Conservation (phyloP, 139 green algal genomes). For the Chlamydomonas schloesseri region DNA sequence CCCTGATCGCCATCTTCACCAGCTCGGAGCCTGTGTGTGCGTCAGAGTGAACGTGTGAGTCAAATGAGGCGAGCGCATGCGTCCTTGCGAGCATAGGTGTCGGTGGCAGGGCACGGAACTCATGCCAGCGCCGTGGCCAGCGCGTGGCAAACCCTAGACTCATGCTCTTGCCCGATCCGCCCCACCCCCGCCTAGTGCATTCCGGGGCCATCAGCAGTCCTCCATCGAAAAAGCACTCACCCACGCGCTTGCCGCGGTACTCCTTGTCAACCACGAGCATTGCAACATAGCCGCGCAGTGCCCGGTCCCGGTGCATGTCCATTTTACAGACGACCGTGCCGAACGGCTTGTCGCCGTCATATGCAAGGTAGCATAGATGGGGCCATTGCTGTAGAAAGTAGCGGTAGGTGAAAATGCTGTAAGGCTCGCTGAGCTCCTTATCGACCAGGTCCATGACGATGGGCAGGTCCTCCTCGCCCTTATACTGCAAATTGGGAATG, state of each 20-base stretch:
- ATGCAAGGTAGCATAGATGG: slow-evolving; percentile 90
- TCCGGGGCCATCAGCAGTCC: too few species aligned
- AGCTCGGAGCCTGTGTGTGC: slow-evolving; percentile 82
- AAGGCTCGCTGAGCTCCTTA: slow-evolving; percentile 96
- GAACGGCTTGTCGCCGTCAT: slow-evolving; percentile 72
- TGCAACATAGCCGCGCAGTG: slow-evolving; percentile 93
- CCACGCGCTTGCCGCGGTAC: slow-evolving; percentile 86
- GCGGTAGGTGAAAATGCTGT: slow-evolving; percentile 99
- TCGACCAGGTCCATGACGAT: slow-evolving; percentile 95
- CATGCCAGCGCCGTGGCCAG: too few species aligned
- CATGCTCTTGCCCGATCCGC: too few species aligned
- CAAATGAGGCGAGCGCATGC: neutral
- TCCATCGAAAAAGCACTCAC: too few species aligned
- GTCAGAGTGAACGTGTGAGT: neutral
- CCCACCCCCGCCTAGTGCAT: too few species aligned
- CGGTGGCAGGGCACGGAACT: too few species aligned
- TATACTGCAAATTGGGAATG: slow-evolving; percentile 70
- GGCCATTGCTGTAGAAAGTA: slow-evolving; percentile 96
- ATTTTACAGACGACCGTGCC: slow-evolving; percentile 95
- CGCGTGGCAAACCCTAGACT: too few species aligned
- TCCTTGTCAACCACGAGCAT: slow-evolving; percentile 97
- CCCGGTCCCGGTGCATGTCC: slow-evolving; percentile 78
- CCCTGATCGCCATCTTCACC: slow-evolving; percentile 75
- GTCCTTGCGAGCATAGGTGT: too few species aligned
- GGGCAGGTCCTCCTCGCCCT: slow-evolving; percentile 87